A percentile compares a stretch with the other conserved stretches of the same genome.
Evolutionary conservation across 129 eudicot genomes (phyloP).

Genomic region (Flaveria trinervia): DNA sequence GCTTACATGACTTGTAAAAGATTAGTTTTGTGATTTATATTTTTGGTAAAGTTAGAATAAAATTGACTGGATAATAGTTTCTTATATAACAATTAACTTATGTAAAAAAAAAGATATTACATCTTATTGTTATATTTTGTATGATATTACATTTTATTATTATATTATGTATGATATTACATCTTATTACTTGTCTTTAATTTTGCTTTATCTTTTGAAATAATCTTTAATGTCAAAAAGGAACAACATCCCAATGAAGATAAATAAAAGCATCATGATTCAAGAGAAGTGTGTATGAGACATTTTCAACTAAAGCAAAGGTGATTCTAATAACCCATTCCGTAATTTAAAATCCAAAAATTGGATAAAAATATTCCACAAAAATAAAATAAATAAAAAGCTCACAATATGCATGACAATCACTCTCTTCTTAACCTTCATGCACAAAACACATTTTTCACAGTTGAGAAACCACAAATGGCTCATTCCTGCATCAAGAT

Average conservation of each 20-base stretch:
- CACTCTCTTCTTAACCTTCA: conserved; percentile 13
- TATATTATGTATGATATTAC: background rate
- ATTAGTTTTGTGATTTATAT: too few relatives aligned
- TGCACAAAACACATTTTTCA: conserved; percentile 18
- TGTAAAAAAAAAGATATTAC: too few relatives aligned
- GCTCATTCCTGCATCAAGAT: conserved; percentile 29
- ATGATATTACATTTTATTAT: background rate
- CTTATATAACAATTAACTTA: too few relatives aligned
- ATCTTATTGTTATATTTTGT: background rate
- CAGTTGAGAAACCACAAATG: conserved; percentile 25
- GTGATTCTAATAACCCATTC: conserved; percentile 3
- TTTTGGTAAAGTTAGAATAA: too few relatives aligned
- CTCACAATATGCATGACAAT: conserved; percentile 21
- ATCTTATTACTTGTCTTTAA: background rate
- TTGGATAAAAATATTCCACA: background rate
- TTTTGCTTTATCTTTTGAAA: conserved; percentile 11
- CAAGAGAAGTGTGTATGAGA: conserved; percentile 18
- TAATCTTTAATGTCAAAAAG: conserved; percentile 7
- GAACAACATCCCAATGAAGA: conserved; percentile 15
- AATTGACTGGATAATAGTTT: too few relatives aligned
- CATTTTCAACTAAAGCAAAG: conserved; percentile 23
- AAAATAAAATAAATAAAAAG: background rate
- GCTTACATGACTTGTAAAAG: too few relatives aligned
- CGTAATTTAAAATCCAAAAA: background rate
- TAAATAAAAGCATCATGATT: conserved; percentile 8